Evolutionary conservation across 306 rosid species (phyloP), one percentile per base, ranked within the genome.

Genomic region (Albizia julibrissin): DNA sequence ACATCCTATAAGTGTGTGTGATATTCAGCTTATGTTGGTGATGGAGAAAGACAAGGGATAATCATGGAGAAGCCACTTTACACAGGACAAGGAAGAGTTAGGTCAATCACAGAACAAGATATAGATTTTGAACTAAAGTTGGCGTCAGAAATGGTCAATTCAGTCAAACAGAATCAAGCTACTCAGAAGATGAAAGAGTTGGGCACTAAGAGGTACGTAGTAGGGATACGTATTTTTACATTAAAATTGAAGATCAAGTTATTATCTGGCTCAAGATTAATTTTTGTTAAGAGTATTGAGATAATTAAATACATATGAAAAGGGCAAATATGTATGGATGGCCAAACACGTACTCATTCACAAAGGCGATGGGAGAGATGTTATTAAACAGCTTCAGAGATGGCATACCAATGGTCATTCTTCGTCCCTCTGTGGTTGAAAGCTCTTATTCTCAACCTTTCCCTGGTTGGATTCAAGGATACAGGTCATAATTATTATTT

Each of bases 391-490:
- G 39, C 4, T 74, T 84, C 85, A 87, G 87, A 76, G 93, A 83
- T 42, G 91, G 86, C 3, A 3, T 86, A 31, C 93, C 93, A 0
- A 85, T 87, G 3, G 87, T 86, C 34, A 87, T 86, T 10, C 80
- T 89, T 31, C 75, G 89, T 54, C 91, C 93, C 0, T 81, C 88
- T 39, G 86, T 87, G 8, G 79, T 87, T 16, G 89, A 90, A 22
- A 90, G 91, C 82, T 82, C 91, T 75, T 80, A 52, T 79, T 84
- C 78, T 74, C 86, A 90, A 21, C 91, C 91, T 11, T 90, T 86
- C 47, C 88, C 89, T 5, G 91, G 93, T 16, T 87, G 89, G 89
- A 86, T 86, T 85, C 86, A 90, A 75, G 93, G 88, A 64, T 87
- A 84, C 33, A 80, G 89, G 91, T 58, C 5, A 34, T 34, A 34